Conservation (phyloP, 495 filamentous ascomycete genomes). For the Platismatia glauca region DNA sequence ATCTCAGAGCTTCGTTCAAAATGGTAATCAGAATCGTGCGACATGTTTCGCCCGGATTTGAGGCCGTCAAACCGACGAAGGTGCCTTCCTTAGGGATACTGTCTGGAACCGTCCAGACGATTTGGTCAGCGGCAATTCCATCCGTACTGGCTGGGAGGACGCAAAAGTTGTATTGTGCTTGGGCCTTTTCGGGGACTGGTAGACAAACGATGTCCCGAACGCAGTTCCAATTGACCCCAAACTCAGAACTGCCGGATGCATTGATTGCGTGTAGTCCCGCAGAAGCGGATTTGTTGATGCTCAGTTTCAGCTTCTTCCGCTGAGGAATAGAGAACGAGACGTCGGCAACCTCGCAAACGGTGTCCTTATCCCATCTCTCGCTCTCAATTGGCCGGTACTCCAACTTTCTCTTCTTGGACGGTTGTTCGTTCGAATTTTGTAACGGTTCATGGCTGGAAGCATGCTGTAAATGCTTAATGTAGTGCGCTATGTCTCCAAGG, state of each 20-base stretch:
- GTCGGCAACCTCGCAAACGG: constrained; percentile 52
- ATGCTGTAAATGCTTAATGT: constrained; percentile 35
- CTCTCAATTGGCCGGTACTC: constrained; percentile 37
- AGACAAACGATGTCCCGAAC: constrained; percentile 80
- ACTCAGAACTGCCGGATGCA: constrained; percentile 55
- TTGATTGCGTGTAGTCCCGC: constrained; percentile 60
- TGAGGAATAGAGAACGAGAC: constrained; percentile 72
- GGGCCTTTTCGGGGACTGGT: constrained; percentile 83
- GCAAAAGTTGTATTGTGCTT: constrained; percentile 82
- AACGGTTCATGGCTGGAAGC: constrained; percentile 19
- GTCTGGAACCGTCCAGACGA: constrained; percentile 76
- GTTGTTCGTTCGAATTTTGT: constrained; percentile 27
- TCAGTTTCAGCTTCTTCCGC: constrained; percentile 83
- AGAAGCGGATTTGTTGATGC: constrained; percentile 45
- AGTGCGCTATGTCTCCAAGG: constrained; percentile 42
- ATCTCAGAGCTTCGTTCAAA: constrained; percentile 49
- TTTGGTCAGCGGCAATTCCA: constrained; percentile 34
- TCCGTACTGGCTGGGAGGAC: constrained; percentile 55
- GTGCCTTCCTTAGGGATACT: constrained; percentile 57
- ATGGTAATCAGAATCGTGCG: constrained; percentile 53
- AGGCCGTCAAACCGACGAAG: constrained; percentile 36
- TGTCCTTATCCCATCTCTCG: constrained; percentile 32
- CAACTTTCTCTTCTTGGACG: constrained; percentile 50
- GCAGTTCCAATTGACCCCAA: constrained; percentile 58
- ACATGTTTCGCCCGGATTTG: constrained; percentile 48